Conservation (phyloP, 306 rosid genomes). For the Sindora glabra region DNA sequence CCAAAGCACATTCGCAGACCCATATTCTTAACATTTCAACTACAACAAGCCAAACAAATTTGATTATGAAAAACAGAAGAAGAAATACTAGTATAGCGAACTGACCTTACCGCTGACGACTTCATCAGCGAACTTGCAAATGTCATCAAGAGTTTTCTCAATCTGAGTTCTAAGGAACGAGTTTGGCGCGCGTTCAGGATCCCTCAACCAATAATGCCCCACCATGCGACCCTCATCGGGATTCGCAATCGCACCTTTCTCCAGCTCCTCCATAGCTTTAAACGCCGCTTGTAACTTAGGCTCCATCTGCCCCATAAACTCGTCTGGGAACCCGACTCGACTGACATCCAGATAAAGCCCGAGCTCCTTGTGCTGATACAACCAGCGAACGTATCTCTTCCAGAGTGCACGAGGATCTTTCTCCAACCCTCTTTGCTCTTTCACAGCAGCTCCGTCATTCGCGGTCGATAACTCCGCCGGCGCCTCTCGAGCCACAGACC, state of each 20-base stretch:
- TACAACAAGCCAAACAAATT: neutral
- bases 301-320: slow-evolving; percentile 72
- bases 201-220: too few species aligned
- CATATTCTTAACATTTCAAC: neutral
- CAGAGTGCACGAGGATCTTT: slow-evolving; percentile 68
- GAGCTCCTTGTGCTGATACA: slow-evolving; percentile 88
- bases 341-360: slow-evolving; percentile 81
- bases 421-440: slow-evolving; percentile 32
- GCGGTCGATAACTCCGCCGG: slow-evolving; percentile 33
- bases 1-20: slow-evolving; percentile 9
- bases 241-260: slow-evolving; percentile 87
- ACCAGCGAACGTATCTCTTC: slow-evolving; percentile 75
- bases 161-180: too few species aligned
- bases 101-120: slow-evolving; percentile 92
- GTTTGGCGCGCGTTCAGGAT: too few species aligned
- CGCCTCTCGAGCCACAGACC: slow-evolving; percentile 56
- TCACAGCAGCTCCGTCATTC: slow-evolving; percentile 2
- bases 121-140: slow-evolving; percentile 16
- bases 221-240: slow-evolving; percentile 37
- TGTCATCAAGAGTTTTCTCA: too few species aligned
- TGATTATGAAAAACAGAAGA: neutral
- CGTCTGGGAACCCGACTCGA: slow-evolving; percentile 87
- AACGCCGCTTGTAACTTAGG: slow-evolving; percentile 62
- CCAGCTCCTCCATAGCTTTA: slow-evolving; percentile 72
- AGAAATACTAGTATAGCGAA: too few species aligned